Evolutionary conservation across 2,329 filamentous ascomycete species (phyloP), one percentile per base, ranked within the genome.

Genomic region (Alternaria ventricosa): DNA sequence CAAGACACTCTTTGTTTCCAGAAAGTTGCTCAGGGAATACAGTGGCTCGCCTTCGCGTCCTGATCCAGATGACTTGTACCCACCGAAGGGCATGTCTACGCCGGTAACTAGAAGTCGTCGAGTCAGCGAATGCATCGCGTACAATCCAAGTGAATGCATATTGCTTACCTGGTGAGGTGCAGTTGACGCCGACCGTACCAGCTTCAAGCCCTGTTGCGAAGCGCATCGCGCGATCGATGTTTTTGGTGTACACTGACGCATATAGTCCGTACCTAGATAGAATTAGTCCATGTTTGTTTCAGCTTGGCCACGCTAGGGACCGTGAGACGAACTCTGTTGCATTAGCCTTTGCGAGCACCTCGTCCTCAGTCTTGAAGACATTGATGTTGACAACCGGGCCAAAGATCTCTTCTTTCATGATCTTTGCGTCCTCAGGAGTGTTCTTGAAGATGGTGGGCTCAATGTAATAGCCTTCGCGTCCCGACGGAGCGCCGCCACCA

Each of bases 341-440:
- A 83, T 96, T 96, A 81, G 95, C 93, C 66, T 94, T 85, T 22
- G 90, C 87, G 70, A 95, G 88, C 20, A 92, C 92, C 55, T 93
- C 91, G 72, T 94, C 90, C 57, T 95, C 87, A 5, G 90, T 92
- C 44, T 89, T 87, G 49, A 91, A 90, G 73, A 92, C 90, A 65
- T 95, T 85, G 82, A 91, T 93, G 64, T 94, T 91, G 25, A 96
- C 86, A 12, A 95, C 92, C 1, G 92, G 92, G 1, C 92, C 92
- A 68, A 96, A 96, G 71, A 96, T 91, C 80, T 96, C 92, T 80
- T 95, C 90, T 68, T 84, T 88, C 84, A 95, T 95, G 84, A 92
- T 94, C 65, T 85, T 87, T 89, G 95, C 94, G 63, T 91, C 85
- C 28, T 89, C 86, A 23, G 88, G 93, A 9, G 94, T 92, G 80